Conservation (phyloP, 2,329 filamentous ascomycete genomes). For the Furcasterigmium sp. region DNA sequence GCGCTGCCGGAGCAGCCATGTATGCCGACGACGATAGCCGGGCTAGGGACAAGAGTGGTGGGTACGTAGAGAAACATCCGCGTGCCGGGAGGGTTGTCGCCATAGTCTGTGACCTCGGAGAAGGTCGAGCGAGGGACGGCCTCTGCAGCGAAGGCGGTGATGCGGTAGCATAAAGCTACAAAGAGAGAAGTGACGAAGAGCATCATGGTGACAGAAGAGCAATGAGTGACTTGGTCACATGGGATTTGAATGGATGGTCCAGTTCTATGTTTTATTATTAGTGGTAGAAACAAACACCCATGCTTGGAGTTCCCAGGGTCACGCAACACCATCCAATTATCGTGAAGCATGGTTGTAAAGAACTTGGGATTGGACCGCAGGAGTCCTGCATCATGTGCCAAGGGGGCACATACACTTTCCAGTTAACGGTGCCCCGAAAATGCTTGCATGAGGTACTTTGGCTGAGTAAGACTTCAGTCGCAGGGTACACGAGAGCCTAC, state of each 20-base stretch:
- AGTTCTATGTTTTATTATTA: background rate
- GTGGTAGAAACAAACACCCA: background rate
- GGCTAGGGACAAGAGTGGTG: slow-evolving; percentile 30
- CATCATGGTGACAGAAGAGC: background rate
- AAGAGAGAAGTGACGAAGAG: background rate
- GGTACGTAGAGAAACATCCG: slow-evolving; percentile 25
- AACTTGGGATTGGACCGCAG: background rate
- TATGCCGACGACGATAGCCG: slow-evolving; percentile 47
- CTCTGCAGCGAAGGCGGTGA: slow-evolving; percentile 4
- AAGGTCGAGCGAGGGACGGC: slow-evolving; percentile 11
- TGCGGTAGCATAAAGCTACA: background rate
- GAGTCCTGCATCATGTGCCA: background rate
- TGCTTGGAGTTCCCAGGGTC: background rate
- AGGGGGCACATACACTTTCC: background rate
- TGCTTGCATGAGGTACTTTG: background rate
- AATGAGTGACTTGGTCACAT: background rate
- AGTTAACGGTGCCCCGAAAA: background rate
- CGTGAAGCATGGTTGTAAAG: background rate
- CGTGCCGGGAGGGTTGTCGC: slow-evolving; percentile 10
- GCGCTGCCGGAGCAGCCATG: slow-evolving; percentile 54
- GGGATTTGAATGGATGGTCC: background rate
- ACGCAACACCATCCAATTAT: background rate
- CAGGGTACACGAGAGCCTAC: background rate
- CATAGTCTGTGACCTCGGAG: slow-evolving; percentile 11
- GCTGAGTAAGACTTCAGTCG: background rate